phyloP scores from a whole-genome alignment of 331 rosid genomes.

The Acacia concinna region DNA sequence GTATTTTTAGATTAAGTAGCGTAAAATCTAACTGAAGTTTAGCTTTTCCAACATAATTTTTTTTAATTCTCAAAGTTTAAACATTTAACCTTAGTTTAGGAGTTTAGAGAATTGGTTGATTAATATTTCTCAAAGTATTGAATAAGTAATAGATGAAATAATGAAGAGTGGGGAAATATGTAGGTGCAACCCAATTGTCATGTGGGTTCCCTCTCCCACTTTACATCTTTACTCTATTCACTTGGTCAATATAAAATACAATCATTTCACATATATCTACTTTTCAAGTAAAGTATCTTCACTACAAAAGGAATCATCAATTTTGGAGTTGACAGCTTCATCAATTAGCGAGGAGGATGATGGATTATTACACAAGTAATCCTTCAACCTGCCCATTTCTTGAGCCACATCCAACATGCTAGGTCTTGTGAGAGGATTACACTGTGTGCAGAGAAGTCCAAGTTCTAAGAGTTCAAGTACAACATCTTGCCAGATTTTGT shows the following conservation, averaged over 20 bases:
- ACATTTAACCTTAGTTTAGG: not conserved
- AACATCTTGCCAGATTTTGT: conserved; percentile 47
- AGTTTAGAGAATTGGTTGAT: not conserved
- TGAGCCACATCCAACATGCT: conserved; percentile 74
- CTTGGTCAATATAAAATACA: not conserved
- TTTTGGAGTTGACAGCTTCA: conserved; percentile 23
- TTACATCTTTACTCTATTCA: not conserved
- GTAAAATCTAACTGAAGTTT: no score
- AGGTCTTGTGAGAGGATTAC: conserved; percentile 71
- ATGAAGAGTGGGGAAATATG: not conserved
- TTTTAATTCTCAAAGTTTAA: no score
- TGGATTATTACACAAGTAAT: conserved; percentile 51
- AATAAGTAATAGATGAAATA: not conserved
- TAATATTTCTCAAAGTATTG: not conserved
- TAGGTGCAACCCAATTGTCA: not conserved
- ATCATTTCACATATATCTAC: not conserved
- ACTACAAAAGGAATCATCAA: conserved; percentile 22
- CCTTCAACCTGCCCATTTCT: conserved; percentile 74
- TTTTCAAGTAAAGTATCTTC: not conserved
- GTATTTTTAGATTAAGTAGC: not conserved
- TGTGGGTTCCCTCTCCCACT: not conserved
- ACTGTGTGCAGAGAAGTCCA: conserved; percentile 81
- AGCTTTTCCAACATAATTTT: not conserved
- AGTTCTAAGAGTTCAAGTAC: conserved; percentile 69
- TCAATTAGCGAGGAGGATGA: conserved; percentile 10